Base-by-base conservation (phyloP, 306 rosid genomes). In the Gynostemma pentaphyllum region DNA sequence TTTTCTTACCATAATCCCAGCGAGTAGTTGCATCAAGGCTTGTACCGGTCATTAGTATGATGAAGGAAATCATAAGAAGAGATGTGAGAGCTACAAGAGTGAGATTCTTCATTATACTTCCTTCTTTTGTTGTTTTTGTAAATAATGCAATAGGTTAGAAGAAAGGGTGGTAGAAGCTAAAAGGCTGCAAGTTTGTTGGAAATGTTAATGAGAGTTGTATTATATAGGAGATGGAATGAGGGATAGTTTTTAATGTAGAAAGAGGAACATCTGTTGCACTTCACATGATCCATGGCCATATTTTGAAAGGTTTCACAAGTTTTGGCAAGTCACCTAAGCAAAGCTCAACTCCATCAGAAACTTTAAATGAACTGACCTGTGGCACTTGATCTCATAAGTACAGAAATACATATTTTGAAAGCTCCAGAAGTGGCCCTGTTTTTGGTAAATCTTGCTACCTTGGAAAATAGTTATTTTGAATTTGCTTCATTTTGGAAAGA, bases 221-320 rank as follows among this genome's bases (percentile, higher is more conserved):
- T 47, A 64, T 45, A 62, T 9, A 16, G 62, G 14, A 59, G 28
- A 22, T 7, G 12, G 44, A 37, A 23, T 26, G 53, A 19, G 39
- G 9, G 63, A 72, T 44, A 28, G 62, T 15, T 74, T 70, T 86
- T 82, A 90, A 87, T 87, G 92, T 73, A 21, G 71, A 72, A 65
- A 65, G 57, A 64, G 74, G 83, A 72, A 74, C 77, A 46, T 46
- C 78, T 77, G 82, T 67, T 54, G 72, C 72, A 65, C 70, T 67
- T 92, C 98, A 92, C 98, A 84, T 86, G 98, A 92, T 84, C 77
- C 96, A 72, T 77, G 87, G 75, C 81, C 55, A 45, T 45, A 41
- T 50, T 78, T 83, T 82, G 66, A 76, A 70, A 69, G 18, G n/a
- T 24, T 74, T 87, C 92, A 83, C 79, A 82, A 76, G 90, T 80